Conservation (phyloP, 2,329 filamentous ascomycete genomes). For the Ascocoryne sarcoides region DNA sequence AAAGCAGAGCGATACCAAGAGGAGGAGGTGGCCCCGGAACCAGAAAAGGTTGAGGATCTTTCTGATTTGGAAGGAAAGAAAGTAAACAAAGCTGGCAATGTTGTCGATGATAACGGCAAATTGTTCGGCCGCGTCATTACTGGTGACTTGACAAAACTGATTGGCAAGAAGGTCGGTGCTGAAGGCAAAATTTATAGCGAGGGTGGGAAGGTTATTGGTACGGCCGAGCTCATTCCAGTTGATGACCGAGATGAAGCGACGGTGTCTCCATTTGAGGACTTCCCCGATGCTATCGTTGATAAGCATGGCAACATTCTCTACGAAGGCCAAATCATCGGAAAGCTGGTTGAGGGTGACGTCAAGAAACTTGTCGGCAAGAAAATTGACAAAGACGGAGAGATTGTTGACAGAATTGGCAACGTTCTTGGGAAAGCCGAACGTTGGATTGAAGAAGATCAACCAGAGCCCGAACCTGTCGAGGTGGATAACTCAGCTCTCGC, state of each 20-base stretch:
- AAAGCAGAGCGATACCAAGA: slow-evolving; percentile 27
- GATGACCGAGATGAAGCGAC: slow-evolving; percentile 41
- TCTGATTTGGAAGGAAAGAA: slow-evolving; percentile 43
- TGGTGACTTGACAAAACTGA: slow-evolving; percentile 53
- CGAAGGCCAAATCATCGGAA: slow-evolving; percentile 47
- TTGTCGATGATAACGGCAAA: slow-evolving; percentile 44
- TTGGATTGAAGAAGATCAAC: slow-evolving; percentile 45
- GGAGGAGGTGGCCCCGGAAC: slow-evolving; percentile 25
- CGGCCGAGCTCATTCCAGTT: slow-evolving; percentile 54
- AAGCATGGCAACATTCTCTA: slow-evolving; percentile 44
- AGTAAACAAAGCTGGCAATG: slow-evolving; percentile 51
- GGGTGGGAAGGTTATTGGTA: slow-evolving; percentile 57
- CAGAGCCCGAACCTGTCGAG: slow-evolving; percentile 37
- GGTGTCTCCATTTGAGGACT: slow-evolving; percentile 48
- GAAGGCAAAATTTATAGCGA: slow-evolving; percentile 66
- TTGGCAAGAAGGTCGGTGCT: slow-evolving; percentile 55
- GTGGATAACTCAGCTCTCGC: slow-evolving; percentile 53
- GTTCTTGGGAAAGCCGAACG: slow-evolving; percentile 58
- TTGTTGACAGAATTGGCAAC: slow-evolving; percentile 60
- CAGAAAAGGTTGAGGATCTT: slow-evolving; percentile 32
- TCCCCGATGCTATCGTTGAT: slow-evolving; percentile 45
- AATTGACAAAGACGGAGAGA: slow-evolving; percentile 61
- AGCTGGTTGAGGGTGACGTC: slow-evolving; percentile 53
- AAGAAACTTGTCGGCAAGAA: slow-evolving; percentile 55
- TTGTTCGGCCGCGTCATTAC: slow-evolving; percentile 54